Conservation (phyloP, 1,284 basidiomycete species). For the Rhodotorula sp. region DNA sequence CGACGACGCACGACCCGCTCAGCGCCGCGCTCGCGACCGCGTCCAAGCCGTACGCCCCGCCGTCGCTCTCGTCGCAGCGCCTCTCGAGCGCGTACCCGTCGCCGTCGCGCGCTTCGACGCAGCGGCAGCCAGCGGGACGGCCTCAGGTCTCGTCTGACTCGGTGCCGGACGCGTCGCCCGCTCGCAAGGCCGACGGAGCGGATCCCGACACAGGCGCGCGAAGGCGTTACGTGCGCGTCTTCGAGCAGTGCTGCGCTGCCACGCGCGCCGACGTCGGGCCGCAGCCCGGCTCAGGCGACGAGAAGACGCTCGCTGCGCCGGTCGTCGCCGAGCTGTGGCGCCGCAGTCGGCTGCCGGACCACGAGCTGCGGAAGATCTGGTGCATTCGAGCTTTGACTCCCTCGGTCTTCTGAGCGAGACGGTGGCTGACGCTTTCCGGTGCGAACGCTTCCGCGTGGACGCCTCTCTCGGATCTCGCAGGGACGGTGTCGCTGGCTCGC, state of each 20-base stretch:
- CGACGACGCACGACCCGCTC: slow-evolving; percentile 16
- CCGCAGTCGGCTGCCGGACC: slow-evolving; percentile 20
- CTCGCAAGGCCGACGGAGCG: too few relatives aligned
- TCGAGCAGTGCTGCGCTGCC: slow-evolving; percentile 8
- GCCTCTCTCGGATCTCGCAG: neutral
- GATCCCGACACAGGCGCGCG: neutral
- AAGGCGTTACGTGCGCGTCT: slow-evolving; percentile 26
- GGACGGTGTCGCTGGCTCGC: slow-evolving; percentile 54
- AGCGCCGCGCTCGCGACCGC: neutral
- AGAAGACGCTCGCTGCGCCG: neutral
- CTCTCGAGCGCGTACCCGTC: neutral
- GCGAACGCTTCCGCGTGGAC: neutral
- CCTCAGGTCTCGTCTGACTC: too few relatives aligned
- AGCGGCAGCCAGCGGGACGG: too few relatives aligned
- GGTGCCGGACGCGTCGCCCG: too few relatives aligned
- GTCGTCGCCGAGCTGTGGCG: slow-evolving; percentile 26
- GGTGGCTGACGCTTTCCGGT: neutral
- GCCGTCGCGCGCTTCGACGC: slow-evolving; percentile 6
- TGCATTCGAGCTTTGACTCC: slow-evolving; percentile 1
- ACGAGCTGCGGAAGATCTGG: slow-evolving; percentile 21
- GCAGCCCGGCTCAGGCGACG: neutral
- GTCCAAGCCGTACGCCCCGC: neutral
- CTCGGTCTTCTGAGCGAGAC: slow-evolving; percentile 48
- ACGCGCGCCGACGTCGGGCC: too few relatives aligned
- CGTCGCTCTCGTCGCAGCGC: neutral